Conservation (phyloP, 768 basidiomycete genomes). For the Auricularia sp. region DNA sequence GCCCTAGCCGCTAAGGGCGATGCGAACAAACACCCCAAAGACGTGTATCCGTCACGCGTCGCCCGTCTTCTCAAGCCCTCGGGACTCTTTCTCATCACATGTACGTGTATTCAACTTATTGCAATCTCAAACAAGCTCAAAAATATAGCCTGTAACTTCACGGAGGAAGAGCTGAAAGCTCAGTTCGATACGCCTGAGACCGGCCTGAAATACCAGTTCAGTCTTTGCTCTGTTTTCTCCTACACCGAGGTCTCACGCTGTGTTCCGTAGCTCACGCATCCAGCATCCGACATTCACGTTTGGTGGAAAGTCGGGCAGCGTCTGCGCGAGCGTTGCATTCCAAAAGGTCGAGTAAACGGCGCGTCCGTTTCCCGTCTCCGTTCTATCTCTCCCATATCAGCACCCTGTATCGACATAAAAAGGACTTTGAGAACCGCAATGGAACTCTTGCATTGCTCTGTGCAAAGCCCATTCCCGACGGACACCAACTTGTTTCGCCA, state of each 20-base stretch:
- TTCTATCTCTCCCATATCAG: too few relatives aligned
- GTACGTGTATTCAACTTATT: constrained; percentile 32
- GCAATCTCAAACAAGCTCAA: neutral
- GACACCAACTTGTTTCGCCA: too few relatives aligned
- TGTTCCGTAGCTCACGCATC: constrained; percentile 48
- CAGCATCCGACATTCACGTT: constrained; percentile 64
- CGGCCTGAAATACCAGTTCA: constrained; percentile 53
- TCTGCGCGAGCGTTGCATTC: constrained; percentile 65
- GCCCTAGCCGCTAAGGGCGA: constrained; percentile 55
- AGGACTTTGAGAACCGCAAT: too few relatives aligned
- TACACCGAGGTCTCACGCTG: neutral
- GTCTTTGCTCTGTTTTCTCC: neutral
- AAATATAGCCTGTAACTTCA: constrained; percentile 68
- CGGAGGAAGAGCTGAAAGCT: constrained; percentile 57
- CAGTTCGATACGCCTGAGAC: constrained; percentile 40
- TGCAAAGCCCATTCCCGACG: too few relatives aligned
- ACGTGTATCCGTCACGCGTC: constrained; percentile 51
- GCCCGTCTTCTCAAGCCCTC: constrained; percentile 49
- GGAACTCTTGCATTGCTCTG: too few relatives aligned
- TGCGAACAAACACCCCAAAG: constrained; percentile 40
- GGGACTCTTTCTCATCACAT: constrained; percentile 69
- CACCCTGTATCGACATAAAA: too few relatives aligned
- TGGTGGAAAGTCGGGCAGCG: constrained; percentile 67
- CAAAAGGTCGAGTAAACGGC: constrained; percentile 11
- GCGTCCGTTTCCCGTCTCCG: too few relatives aligned